Percentiles rank a stretch among this genome's conserved stretches.
These are phyloP conservation scores for Herpotrichia juniperi DNA, from an alignment of 2,329 filamentous ascomycete species.

Conservation along the genomic window DNA sequence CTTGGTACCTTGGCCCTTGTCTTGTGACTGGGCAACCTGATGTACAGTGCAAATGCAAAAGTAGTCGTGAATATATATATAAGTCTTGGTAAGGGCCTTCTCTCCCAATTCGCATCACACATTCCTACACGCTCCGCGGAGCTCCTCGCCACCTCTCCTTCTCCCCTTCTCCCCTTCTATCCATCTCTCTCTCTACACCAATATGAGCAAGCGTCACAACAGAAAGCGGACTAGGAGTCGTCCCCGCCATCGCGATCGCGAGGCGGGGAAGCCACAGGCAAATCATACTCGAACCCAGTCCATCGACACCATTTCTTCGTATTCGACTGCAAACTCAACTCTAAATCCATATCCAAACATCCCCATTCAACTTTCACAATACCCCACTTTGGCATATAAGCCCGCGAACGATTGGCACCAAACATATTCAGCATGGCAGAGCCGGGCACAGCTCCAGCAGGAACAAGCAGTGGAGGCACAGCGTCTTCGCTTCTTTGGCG, in stretches of 20 bases:
- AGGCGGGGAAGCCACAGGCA: constrained; percentile 29
- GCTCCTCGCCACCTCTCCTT: constrained; percentile 31
- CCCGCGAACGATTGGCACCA: constrained; percentile 43
- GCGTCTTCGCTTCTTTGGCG: constrained; percentile 52
- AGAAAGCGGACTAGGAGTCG: constrained; percentile 51
- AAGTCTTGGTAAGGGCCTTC: constrained; percentile 27
- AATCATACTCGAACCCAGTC: constrained; percentile 39
- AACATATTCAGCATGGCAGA: constrained; percentile 46
- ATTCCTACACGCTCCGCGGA: constrained; percentile 34
- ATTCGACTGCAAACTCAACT: constrained; percentile 23
- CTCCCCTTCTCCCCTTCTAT: constrained; percentile 6
- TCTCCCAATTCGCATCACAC: constrained; percentile 17
- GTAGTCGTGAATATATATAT: constrained; percentile 41
- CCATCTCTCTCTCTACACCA: constrained; percentile 7
- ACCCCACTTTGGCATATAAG: constrained; percentile 20
- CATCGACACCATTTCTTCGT: constrained; percentile 33
- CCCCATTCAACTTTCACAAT: constrained; percentile 25
- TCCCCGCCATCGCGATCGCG: constrained; percentile 48
- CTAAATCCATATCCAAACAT: too few species aligned
- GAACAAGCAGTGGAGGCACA: constrained; percentile 40
- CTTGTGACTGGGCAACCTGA: constrained; percentile 32
- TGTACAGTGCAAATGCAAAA: constrained; percentile 8
- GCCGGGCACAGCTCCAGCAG: constrained; percentile 34
- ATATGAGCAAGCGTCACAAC: constrained; percentile 53
- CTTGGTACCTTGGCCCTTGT: too few species aligned